These are phyloP conservation scores for Apophysomyces trapeziformis DNA, from an alignment of 371 early-diverging fungal genomes.

Conservation along the genomic window DNA sequence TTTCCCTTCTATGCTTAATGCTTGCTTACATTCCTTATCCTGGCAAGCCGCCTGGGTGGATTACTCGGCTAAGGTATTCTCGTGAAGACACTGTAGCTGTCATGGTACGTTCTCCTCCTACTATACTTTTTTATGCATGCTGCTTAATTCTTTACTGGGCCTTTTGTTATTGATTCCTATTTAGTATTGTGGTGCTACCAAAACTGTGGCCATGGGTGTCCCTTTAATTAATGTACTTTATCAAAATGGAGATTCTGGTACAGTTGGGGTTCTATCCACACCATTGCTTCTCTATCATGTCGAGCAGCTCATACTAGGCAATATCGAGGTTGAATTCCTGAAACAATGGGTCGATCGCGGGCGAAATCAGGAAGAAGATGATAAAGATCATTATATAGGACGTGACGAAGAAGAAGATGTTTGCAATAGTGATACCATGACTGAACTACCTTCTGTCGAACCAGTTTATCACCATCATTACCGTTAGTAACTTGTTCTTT, in stretches of 20 bases:
- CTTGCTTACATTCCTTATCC: conserved; percentile 44
- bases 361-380: conserved; percentile 21
- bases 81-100: conserved; percentile 64
- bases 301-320: conserved; percentile 70
- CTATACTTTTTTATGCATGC: not conserved
- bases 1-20: conserved; percentile 46
- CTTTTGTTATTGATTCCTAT: too few species aligned
- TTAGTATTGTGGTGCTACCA: conserved; percentile 72
- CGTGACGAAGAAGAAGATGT: conserved; percentile 3
- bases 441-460: not conserved
- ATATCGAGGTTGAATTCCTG: conserved; percentile 56
- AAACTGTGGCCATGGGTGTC: conserved; percentile 80
- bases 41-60: conserved; percentile 21
- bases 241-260: conserved; percentile 47
- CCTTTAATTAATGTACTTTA: conserved; percentile 79
- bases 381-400: not conserved
- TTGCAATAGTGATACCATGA: not conserved
- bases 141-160: not conserved
- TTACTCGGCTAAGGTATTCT: conserved; percentile 44
- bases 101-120: conserved; percentile 37
- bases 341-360: conserved; percentile 57
- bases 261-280: conserved; percentile 66
- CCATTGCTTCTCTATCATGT: conserved; percentile 78
- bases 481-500: not conserved
- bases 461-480: not conserved